Percentiles rank a stretch among this genome's conserved stretches.
Evolutionary conservation across 2,329 filamentous ascomycete genomes (phyloP).

Genomic region (Claviceps sp.): DNA sequence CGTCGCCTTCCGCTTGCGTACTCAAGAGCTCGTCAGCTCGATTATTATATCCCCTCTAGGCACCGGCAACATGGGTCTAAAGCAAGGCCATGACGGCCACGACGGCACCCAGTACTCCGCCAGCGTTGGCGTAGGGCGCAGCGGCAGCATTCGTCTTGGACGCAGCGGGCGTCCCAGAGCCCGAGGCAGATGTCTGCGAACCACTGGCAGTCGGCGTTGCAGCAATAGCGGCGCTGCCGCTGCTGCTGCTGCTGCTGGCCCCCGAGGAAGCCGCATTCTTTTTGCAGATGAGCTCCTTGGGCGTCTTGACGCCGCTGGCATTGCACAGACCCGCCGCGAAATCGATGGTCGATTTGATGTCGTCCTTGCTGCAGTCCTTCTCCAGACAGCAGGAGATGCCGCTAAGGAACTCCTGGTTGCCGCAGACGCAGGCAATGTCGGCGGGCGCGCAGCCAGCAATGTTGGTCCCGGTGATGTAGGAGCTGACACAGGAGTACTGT

Average conservation of each 20-base stretch:
- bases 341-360: conserved; percentile 21
- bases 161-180: background rate
- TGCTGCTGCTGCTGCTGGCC: conserved; percentile 3
- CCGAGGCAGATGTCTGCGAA: background rate
- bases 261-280: conserved; percentile 4
- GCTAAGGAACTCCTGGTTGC: conserved; percentile 25
- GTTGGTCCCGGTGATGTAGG: conserved; percentile 17
- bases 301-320: conserved; percentile 20
- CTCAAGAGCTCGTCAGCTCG: background rate
- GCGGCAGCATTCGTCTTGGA: conserved; percentile 4
- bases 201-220: background rate
- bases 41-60: background rate
- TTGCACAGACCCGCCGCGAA: conserved; percentile 27
- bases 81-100: conserved; percentile 3
- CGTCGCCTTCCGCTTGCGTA: background rate
- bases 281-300: conserved; percentile 24
- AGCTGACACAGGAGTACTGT: conserved; percentile 20
- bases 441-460: conserved; percentile 25
- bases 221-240: background rate
- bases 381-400: conserved; percentile 29
- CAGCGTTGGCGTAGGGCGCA: background rate
- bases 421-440: conserved; percentile 29
- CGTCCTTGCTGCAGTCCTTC: conserved; percentile 18
- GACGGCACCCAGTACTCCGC: conserved; percentile 2
- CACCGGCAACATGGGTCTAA: background rate